phyloP scores from a whole-genome alignment of 2,329 filamentous ascomycete species.

The Graphium sp. region DNA sequence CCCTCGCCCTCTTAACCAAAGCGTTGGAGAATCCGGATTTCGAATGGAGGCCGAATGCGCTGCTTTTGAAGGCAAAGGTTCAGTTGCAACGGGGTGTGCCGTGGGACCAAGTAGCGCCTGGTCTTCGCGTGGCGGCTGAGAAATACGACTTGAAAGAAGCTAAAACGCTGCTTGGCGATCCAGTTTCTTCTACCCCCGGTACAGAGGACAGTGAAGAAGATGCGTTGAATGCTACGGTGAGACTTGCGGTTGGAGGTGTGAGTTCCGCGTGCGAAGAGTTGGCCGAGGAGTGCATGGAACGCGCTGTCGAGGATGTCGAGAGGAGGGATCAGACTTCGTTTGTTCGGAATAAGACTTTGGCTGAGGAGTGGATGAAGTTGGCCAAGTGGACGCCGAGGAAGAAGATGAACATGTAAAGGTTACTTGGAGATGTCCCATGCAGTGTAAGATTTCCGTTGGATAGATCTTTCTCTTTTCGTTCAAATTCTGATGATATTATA shows the following conservation, averaged over 20 bases:
- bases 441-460: background rate
- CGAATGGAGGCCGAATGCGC: constrained; percentile 5
- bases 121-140: background rate
- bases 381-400: background rate
- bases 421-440: background rate
- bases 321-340: constrained; percentile 1
- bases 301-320: background rate
- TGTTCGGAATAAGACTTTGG: background rate
- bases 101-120: background rate
- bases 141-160: background rate
- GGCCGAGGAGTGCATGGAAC: background rate
- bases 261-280: background rate
- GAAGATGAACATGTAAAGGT: background rate
- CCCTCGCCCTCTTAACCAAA: constrained; percentile 3
- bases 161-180: background rate
- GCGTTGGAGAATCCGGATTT: constrained; percentile 4
- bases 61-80: background rate
- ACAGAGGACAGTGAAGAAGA: background rate
- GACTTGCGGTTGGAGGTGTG: too few relatives aligned
- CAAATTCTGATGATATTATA: background rate
- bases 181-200: background rate
- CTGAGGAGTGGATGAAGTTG: constrained; percentile 2
- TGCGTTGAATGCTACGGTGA: background rate
- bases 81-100: too few relatives aligned
- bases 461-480: background rate